Evolutionary conservation across 345 rosid genomes (phyloP), one percentile per base, ranked within the genome.

Genomic region (Pistacia vera): DNA sequence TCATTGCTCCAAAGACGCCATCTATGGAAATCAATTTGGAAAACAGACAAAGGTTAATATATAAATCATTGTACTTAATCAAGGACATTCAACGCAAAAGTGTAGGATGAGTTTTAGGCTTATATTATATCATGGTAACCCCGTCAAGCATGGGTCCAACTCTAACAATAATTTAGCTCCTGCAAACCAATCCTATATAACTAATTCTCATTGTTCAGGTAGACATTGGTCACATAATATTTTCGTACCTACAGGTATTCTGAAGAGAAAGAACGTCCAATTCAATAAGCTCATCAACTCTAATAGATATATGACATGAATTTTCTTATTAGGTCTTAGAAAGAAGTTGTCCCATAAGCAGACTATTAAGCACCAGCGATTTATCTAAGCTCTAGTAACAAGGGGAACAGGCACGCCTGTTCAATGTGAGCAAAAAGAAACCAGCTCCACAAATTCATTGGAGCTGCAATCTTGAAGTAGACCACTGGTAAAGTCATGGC

Each of bases 1-100:
- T 95, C 95, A 87, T 88, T 81, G 97, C 93, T 75, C 97, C 97
- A 74, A 91, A 95, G 9, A 93, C 64, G 54, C 97, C 97, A 78
- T 93, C 97, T 95, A 75, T 66, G 63, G 36, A 75, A 52, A 54
- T 65, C 46, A 71, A 69, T 2, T 30, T 1, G 18, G 38, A 49
- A 17, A 71, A 16, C 9, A 41, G 3, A 56, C 48, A 11, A 73
- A 28, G 63, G 65, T 51, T 0, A 49, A 30, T 10, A 63, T 4
- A 72, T 16, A 0, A 41, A 12, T 30, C 52, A 57, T 17, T 14
- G 17, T 3, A 18, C 46, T n/a, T 12, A 35, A 16, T 59, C 25
- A 14, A 2, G 22, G 16, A 63, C 28, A 58, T 17, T 9, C 5
- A 25, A 5, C 16, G n/a, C 28, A 16, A 7, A 22, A 71, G 36